Percentiles rank a stretch among this genome's conserved stretches.
These are phyloP conservation scores for Physcomitrellopsis africana DNA, from an alignment of 225 moss, liverwort and hornwort species.

Conservation along the genomic window DNA sequence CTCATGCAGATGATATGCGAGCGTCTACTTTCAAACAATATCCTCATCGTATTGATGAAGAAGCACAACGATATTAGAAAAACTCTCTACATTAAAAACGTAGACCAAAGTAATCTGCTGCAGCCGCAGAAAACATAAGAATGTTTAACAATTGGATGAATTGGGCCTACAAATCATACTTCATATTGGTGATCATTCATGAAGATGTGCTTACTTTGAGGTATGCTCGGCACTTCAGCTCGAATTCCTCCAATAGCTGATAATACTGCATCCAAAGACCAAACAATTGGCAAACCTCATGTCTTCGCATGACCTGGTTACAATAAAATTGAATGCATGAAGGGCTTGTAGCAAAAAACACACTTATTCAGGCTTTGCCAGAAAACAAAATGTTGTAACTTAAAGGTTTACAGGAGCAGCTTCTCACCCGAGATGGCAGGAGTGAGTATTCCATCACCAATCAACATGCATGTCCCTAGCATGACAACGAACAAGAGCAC, in stretches of 20 bases:
- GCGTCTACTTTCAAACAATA: neutral
- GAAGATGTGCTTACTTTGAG: conserved; percentile 52
- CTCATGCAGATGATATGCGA: neutral
- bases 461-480: conserved; percentile 91
- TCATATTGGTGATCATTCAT: neutral
- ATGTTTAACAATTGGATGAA: neutral
- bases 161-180: neutral
- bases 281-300: conserved; percentile 37
- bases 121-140: neutral
- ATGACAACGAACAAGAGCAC: conserved; percentile 77
- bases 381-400: neutral
- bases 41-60: neutral
- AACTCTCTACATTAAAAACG: neutral
- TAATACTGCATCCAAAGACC: conserved; percentile 65
- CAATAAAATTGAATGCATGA: conserved; percentile 31
- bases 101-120: neutral
- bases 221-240: conserved; percentile 57
- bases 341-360: neutral
- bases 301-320: conserved; percentile 30
- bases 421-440: conserved; percentile 83
- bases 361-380: conserved; percentile 6
- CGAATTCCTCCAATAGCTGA: conserved; percentile 86
- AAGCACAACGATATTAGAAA: neutral
- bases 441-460: conserved; percentile 94
- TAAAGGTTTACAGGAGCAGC: neutral